Evolutionary conservation across 2,329 filamentous ascomycete genomes (phyloP).

Genomic region (Penicillium sp.): DNA sequence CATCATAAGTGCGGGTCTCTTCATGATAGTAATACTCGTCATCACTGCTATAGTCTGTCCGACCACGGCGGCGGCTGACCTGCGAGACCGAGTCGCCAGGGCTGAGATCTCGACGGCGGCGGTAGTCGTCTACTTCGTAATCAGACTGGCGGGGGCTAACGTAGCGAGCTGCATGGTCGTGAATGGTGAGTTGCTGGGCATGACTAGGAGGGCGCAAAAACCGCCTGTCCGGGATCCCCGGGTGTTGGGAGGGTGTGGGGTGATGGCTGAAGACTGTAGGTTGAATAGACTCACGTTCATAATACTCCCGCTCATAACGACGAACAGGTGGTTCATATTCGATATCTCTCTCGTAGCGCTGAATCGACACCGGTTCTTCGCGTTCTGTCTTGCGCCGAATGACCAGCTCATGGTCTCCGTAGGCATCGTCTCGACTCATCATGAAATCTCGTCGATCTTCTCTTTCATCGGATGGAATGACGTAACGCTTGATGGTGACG

Average conservation of each 20-base stretch:
- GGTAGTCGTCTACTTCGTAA: conserved; percentile 61
- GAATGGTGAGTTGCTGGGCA: conserved; percentile 56
- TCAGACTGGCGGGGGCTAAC: conserved; percentile 53
- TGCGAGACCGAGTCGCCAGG: conserved; percentile 56
- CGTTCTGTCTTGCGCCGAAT: conserved; percentile 48
- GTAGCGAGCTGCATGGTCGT: conserved; percentile 55
- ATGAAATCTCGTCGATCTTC: conserved; percentile 37
- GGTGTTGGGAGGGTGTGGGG: conserved; percentile 55
- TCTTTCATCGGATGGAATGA: conserved; percentile 43
- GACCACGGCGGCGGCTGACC: conserved; percentile 41
- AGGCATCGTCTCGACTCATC: conserved; percentile 26
- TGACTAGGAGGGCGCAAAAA: conserved; percentile 24
- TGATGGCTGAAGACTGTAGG: conserved; percentile 33
- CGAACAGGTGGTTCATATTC: conserved; percentile 43
- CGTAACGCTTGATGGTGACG: conserved; percentile 59
- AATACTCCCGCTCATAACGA: conserved; percentile 46
- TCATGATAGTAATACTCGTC: conserved; percentile 62
- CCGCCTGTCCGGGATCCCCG: conserved; percentile 46
- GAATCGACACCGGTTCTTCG: conserved; percentile 39
- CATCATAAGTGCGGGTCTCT: conserved; percentile 46
- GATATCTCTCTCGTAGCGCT: conserved; percentile 51
- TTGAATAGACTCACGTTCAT: conserved; percentile 44
- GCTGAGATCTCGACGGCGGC: conserved; percentile 53
- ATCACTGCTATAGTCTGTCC: conserved; percentile 55
- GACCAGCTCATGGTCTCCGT: conserved; percentile 44